Evolutionary conservation across 2,329 filamentous ascomycete genomes (phyloP).

Genomic region (Ceratocystis colombiana): DNA sequence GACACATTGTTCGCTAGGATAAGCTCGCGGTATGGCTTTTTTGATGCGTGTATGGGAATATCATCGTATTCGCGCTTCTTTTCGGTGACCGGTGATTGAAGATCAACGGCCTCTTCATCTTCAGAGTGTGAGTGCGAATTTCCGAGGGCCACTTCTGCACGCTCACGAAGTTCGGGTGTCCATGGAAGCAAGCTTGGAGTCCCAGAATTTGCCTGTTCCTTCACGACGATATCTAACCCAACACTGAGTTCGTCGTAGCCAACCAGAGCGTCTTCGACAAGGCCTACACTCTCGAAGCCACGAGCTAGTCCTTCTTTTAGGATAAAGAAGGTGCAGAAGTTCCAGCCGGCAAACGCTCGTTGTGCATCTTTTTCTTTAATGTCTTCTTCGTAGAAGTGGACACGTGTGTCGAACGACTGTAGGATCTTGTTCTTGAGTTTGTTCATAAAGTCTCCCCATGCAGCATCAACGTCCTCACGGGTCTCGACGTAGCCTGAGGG

Average conservation of each 20-base stretch:
- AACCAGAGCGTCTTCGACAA: slow-evolving; percentile 89
- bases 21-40: slow-evolving; percentile 79
- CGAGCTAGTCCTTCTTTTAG: slow-evolving; percentile 88
- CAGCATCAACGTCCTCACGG: slow-evolving; percentile 65
- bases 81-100: slow-evolving; percentile 40
- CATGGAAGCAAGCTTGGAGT: slow-evolving; percentile 55
- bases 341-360: slow-evolving; percentile 83
- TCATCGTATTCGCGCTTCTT: slow-evolving; percentile 31
- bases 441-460: slow-evolving; percentile 72
- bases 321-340: slow-evolving; percentile 98
- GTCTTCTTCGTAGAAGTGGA: slow-evolving; percentile 92
- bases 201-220: slow-evolving; percentile 56
- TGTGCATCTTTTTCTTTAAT: slow-evolving; percentile 90
- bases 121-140: slow-evolving; percentile 27
- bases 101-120: slow-evolving; percentile 40
- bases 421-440: slow-evolving; percentile 85
- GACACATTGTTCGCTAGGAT: slow-evolving; percentile 94
- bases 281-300: slow-evolving; percentile 89
- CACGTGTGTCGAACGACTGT: slow-evolving; percentile 78
- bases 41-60: slow-evolving; percentile 51
- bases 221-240: slow-evolving; percentile 71
- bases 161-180: slow-evolving; percentile 61
- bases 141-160: slow-evolving; percentile 36
- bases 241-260: slow-evolving; percentile 91
- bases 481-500: slow-evolving; percentile 58